These are phyloP conservation scores for Arthroderma sp. DNA, from an alignment of 2,329 filamentous ascomycete genomes.

Conservation along the genomic window DNA sequence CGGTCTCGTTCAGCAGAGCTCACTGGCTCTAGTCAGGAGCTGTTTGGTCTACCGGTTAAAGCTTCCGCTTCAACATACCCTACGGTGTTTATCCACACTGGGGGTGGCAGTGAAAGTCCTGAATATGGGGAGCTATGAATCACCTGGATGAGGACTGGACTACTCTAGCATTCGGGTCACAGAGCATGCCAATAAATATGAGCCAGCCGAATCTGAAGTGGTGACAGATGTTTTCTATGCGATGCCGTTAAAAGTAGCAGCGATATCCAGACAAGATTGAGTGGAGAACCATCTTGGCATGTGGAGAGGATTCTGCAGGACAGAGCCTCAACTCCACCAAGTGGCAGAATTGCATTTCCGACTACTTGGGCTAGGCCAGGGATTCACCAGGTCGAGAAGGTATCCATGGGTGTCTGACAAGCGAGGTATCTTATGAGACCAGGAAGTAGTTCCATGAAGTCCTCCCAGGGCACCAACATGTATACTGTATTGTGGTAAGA, in stretches of 20 bases:
- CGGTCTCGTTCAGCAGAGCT: too few species aligned
- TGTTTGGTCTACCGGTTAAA: too few species aligned
- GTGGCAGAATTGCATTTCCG: conserved; percentile 29
- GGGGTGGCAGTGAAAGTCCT: too few species aligned
- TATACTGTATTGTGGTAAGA: too few species aligned
- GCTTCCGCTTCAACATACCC: too few species aligned
- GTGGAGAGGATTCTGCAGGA: conserved; percentile 25
- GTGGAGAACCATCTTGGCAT: conserved; percentile 13
- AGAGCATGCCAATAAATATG: conserved; percentile 23
- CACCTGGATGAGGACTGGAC: background rate
- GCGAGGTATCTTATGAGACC: too few species aligned
- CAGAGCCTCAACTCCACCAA: conserved; percentile 19
- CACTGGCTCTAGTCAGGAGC: too few species aligned
- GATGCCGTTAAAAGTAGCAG: conserved; percentile 20
- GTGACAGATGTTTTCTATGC: conserved; percentile 33
- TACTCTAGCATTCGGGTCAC: background rate
- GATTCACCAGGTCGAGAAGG: conserved; percentile 15
- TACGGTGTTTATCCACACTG: too few species aligned
- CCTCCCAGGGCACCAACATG: too few species aligned
- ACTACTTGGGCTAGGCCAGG: conserved; percentile 26
- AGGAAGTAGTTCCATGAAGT: too few species aligned
- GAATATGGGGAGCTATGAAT: too few species aligned
- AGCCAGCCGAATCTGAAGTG: conserved; percentile 25
- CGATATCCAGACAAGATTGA: conserved; percentile 13
- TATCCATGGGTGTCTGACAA: too few species aligned